Base-by-base conservation (phyloP, 1,284 basidiomycete genomes). In the Heterobasidion parviporum region DNA sequence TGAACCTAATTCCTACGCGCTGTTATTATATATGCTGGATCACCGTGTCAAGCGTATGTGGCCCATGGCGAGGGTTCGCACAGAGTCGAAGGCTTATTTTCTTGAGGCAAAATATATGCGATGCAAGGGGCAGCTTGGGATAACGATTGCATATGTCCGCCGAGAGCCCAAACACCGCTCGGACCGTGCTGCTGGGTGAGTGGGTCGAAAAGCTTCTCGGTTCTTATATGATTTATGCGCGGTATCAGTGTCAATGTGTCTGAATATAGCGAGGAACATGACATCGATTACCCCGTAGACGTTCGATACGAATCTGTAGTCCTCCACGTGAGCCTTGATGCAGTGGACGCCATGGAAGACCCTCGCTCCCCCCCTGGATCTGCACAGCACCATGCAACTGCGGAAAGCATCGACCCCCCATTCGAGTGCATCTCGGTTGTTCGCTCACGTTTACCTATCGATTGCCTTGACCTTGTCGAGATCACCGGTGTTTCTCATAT, bases 51-150 rank as follows among this genome's bases (percentile, higher is more conserved):
- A 70, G 52, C 76, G 75, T 12, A 71, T 75, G 7, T 71, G 75
- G 12, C 72, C 79, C 1, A 60, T 89, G 55, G 79, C 81, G 1
- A 76, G 78, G 51, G 66, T 77, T n/a, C 69, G 71, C 0, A 81
- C 79, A 1, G 67, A 68, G 36, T 70, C 71, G 34, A 85, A 81
- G 64, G 81, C 82, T 0, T 86, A 80, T 63, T 71, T 78, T 45
- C 59, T 89, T 2, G 74, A 80, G 58, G 85, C 83, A 14, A 83
- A 80, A 64, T 88, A 87, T 61, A 76, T 84, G 73, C 72, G 69
- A 12, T 68, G 76, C 57, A 63, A 74, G 15, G 72, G 71, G 1
- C 66, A 67, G 26, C 70, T 74, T n/a, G 82, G 81, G 3, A 80
- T 89, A 55, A 76, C 80, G 65, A 75, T 89, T 16, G 74, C 78